A percentile compares a stretch with the other conserved stretches of the same genome.
phyloP scores from a whole-genome alignment of 2,329 filamentous ascomycete genomes.

The Xylariomycetidae sp. region DNA sequence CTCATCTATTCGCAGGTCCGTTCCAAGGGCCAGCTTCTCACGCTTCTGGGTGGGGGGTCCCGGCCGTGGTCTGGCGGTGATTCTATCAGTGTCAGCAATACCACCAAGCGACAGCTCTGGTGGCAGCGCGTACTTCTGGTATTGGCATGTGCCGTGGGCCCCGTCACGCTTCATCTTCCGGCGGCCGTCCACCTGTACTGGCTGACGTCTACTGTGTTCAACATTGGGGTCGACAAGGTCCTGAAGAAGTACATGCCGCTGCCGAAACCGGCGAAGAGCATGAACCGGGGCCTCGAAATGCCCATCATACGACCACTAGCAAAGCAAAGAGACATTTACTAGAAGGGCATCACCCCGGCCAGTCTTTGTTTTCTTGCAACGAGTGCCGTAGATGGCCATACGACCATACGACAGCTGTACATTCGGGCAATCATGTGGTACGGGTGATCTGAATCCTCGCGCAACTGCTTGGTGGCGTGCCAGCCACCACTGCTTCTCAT shows the following conservation, averaged over 20 bases:
- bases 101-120: constrained; percentile 12
- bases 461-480: too few species aligned
- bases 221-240: constrained; percentile 12
- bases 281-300: too few species aligned
- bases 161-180: constrained; percentile 32
- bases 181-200: constrained; percentile 39
- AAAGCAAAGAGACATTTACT: constrained; percentile 2
- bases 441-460: too few species aligned
- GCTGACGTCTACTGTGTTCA: constrained; percentile 29
- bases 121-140: constrained; percentile 25
- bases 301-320: constrained; percentile 14
- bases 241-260: too few species aligned
- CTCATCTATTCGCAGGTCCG: constrained; percentile 31
- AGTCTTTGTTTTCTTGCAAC: too few species aligned
- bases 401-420: too few species aligned
- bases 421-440: too few species aligned
- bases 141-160: constrained; percentile 26
- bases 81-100: neutral
- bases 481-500: too few species aligned
- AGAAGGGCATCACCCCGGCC: neutral
- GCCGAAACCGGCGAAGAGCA: too few species aligned
- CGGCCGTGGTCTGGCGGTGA: neutral
- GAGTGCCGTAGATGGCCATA: too few species aligned
- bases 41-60: constrained; percentile 9
- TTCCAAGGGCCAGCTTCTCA: constrained; percentile 16